Evolutionary conservation across 108 stramenopile genomes (phyloP).

Genomic region (Nannochloropsis granulata): DNA sequence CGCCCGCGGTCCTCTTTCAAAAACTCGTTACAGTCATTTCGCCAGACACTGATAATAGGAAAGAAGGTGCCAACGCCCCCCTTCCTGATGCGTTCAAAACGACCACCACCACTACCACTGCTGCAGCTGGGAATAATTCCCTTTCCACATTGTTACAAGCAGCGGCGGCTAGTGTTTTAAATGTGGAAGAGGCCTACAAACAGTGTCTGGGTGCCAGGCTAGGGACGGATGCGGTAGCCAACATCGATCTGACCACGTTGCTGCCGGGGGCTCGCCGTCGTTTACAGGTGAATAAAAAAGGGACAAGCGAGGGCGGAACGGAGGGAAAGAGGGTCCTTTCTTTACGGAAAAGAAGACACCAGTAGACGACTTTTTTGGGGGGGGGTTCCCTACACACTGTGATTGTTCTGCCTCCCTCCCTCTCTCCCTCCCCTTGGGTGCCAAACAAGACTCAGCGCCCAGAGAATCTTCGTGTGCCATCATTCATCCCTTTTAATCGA

Average conservation of each 20-base stretch:
- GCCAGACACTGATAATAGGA: neutral
- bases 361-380: no score
- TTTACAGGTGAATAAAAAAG: neutral
- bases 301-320: no score
- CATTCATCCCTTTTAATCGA: no score
- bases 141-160: no score
- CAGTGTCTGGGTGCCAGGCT: neutral
- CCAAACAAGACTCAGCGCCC: no score
- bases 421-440: no score
- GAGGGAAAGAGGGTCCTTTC: no score
- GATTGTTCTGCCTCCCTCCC: no score
- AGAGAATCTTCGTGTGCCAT: no score
- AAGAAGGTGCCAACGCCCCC: neutral
- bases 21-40: neutral
- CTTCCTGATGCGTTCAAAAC: neutral
- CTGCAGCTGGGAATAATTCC: no score
- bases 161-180: neutral
- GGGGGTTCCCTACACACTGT: no score
- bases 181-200: neutral
- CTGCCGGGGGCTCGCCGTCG: neutral
- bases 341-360: no score
- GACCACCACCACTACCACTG: neutral
- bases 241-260: neutral
- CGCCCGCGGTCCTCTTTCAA: neutral
- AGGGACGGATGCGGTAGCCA: neutral